Evolutionary conservation across 2,329 filamentous ascomycete species (phyloP).

Genomic region (Scolecobasidium constrictum): DNA sequence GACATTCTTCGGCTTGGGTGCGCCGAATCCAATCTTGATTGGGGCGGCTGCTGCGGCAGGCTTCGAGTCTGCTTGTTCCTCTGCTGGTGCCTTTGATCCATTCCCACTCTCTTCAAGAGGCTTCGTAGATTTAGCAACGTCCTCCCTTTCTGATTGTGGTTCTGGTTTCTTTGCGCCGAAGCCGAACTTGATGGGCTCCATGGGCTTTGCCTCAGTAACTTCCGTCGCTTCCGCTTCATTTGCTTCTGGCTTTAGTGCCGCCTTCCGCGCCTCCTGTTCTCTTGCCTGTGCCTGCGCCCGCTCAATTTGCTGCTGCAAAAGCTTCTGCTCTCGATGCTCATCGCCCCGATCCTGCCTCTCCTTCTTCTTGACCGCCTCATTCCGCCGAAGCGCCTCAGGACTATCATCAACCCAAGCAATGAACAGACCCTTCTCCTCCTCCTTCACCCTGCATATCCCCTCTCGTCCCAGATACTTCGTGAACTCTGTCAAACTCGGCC

Average conservation of each 20-base stretch:
- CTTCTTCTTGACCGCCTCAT: slow-evolving; percentile 71
- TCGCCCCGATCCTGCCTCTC: slow-evolving; percentile 84
- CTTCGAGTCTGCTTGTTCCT: not conserved
- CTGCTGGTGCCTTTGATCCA: not conserved
- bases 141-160: slow-evolving; percentile 10
- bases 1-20: slow-evolving; percentile 64
- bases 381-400: slow-evolving; percentile 68
- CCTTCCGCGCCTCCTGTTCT: slow-evolving; percentile 26
- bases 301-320: slow-evolving; percentile 75
- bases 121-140: slow-evolving; percentile 17
- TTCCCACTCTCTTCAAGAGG: slow-evolving; percentile 14
- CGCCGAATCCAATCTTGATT: slow-evolving; percentile 53
- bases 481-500: slow-evolving; percentile 81
- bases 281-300: slow-evolving; percentile 33
- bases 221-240: slow-evolving; percentile 10
- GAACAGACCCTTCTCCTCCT: slow-evolving; percentile 81
- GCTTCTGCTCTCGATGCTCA: slow-evolving; percentile 74
- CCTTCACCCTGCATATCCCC: slow-evolving; percentile 70
- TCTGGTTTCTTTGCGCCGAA: slow-evolving; percentile 39
- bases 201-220: slow-evolving; percentile 34
- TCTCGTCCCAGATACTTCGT: slow-evolving; percentile 78
- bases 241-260: slow-evolving; percentile 14
- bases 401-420: slow-evolving; percentile 89
- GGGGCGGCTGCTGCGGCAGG: slow-evolving; percentile 1
- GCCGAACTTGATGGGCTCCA: slow-evolving; percentile 65